phyloP scores from a whole-genome alignment of 2,329 filamentous ascomycete genomes.

The Pseudopyrenochaeta lycopersici region DNA sequence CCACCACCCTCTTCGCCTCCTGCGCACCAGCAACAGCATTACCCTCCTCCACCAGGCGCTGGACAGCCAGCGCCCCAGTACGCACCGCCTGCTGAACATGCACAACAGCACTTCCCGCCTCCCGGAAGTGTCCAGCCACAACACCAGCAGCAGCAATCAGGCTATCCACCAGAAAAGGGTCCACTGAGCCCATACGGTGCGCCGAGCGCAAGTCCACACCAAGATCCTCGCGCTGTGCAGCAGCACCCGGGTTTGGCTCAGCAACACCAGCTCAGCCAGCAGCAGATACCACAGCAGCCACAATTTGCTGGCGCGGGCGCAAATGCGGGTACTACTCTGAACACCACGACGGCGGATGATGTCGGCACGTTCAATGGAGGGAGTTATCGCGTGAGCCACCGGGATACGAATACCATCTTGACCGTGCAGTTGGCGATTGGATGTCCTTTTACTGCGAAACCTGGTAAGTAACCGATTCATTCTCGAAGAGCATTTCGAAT shows the following conservation, averaged over 20 bases:
- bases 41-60: slow-evolving; percentile 42
- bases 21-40: slow-evolving; percentile 38
- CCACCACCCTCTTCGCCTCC: slow-evolving; percentile 46
- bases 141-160: slow-evolving; percentile 32
- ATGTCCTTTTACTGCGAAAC: slow-evolving; percentile 82
- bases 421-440: slow-evolving; percentile 91
- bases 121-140: slow-evolving; percentile 33
- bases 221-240: slow-evolving; percentile 13
- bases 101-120: slow-evolving; percentile 35
- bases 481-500: background rate
- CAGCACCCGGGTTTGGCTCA: slow-evolving; percentile 49
- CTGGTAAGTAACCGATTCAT: slow-evolving; percentile 60
- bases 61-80: slow-evolving; percentile 34
- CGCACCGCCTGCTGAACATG: slow-evolving; percentile 41
- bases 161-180: slow-evolving; percentile 19
- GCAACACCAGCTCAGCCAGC: slow-evolving; percentile 36
- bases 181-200: slow-evolving; percentile 41
- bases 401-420: slow-evolving; percentile 88
- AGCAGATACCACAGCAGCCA: slow-evolving; percentile 38
- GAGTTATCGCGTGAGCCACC: slow-evolving; percentile 90
- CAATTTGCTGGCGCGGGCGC: slow-evolving; percentile 35
- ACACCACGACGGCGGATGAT: slow-evolving; percentile 73
- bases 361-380: slow-evolving; percentile 98
- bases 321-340: slow-evolving; percentile 52
- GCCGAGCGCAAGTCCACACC: slow-evolving; percentile 38